Evolutionary conservation across 495 filamentous ascomycete genomes (phyloP).

Genomic region (Lichenothelia convexa): DNA sequence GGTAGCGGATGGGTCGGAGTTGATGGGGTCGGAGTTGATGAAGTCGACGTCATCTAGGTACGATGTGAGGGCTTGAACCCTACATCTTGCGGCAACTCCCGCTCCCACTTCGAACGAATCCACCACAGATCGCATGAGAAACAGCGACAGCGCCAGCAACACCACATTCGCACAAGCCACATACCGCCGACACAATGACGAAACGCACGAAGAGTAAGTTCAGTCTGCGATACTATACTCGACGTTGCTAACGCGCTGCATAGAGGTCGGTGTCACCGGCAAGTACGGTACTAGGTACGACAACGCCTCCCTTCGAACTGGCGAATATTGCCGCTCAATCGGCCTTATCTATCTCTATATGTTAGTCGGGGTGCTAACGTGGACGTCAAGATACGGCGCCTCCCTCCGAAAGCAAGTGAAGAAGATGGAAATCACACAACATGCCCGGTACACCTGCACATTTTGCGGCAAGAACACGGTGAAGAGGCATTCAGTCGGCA

Average conservation of each 20-base stretch:
- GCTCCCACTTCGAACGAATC: no score
- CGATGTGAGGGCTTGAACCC: no score
- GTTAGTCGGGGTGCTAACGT: not conserved
- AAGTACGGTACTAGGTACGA: conserved; percentile 29
- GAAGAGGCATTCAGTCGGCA: conserved; percentile 79
- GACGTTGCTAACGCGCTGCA: conserved; percentile 16
- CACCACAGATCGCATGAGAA: no score
- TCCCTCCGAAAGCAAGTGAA: conserved; percentile 99
- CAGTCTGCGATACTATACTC: conserved; percentile 2
- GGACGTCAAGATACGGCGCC: conserved; percentile 69
- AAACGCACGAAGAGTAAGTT: conserved; percentile 79
- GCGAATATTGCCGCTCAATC: no score
- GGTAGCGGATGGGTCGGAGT: no score
- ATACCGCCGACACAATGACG: conserved; percentile 53
- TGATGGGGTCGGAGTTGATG: no score
- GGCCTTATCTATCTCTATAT: no score
- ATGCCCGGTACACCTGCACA: conserved; percentile 82
- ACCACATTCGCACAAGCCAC: conserved; percentile 3
- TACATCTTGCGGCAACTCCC: no score
- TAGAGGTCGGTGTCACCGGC: conserved; percentile 71
- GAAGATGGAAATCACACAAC: conserved; percentile 98
- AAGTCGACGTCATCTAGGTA: no score
- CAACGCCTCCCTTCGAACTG: no score
- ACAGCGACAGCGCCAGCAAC: not conserved
- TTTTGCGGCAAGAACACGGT: conserved; percentile 95